Evolutionary conservation across 768 basidiomycete genomes (phyloP), one percentile per base, ranked within the genome.

Genomic region (Gloeopeniophorella convolvens): DNA sequence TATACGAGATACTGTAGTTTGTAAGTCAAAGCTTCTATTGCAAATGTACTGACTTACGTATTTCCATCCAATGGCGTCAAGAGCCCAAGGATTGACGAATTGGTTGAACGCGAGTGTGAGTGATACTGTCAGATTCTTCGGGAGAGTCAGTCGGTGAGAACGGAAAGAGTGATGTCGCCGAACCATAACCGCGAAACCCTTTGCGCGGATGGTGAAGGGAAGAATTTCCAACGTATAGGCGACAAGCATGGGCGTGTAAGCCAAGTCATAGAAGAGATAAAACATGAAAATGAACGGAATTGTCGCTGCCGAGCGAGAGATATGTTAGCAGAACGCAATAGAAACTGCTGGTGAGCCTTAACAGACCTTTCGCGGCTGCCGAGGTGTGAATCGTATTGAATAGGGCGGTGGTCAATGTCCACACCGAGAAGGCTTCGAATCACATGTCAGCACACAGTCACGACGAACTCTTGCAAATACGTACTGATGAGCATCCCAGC

Each of bases 141-240:
- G 4, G 46, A 30, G 12, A 32, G 24, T 21, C n/a, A 44, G 16
- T 24, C 1, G 42, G 36, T 21, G 4, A 3, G 16, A 21, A 8
- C 4, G 20, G 37, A n/a, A 5, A 58, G 45, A 16, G 18, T 37
- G 42, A 21, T 16, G 9, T 16, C 15, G 18, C 62, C 72, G 13
- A 51, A 81, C 82, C 82, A 89, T 86, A 30, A 86, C 62, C 6
- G 85, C 81, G 54, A 87, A 83, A 0, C 88, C 88, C 59, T 82
- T 87, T 9, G 89, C 89, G 44, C 90, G 81, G 51, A 91, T 81
- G 51, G 71, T 74, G 66, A 80, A 89, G 0, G 89, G 89, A 3
- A 92, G 65, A 56, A 93, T 90, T 63, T 93, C 91, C 50, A 91
- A 69, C 5, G 74, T 73, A 63, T 79, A 82, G 0, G 74, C 60